Base-by-base conservation (phyloP, 164 flowering plant species). In the Nymphaea thermarum region DNA sequence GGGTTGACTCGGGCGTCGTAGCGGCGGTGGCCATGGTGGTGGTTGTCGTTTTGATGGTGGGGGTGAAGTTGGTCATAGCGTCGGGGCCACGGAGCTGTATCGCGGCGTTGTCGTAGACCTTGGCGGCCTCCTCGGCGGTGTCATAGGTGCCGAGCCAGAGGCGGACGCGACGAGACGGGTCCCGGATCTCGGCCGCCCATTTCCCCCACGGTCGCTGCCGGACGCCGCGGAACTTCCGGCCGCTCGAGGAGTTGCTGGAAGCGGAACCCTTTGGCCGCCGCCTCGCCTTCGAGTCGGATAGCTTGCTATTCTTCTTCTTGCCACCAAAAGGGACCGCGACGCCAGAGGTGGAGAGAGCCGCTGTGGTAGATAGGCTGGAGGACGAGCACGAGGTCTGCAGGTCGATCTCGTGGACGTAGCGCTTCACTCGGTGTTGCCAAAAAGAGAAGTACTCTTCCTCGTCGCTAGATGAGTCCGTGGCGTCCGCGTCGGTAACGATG, bases 111-210 rank as follows among this genome's bases (percentile, higher is more conserved):
- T 93, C 98, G 53, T 93, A 93, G 0, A 89, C 97, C 79, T 75
- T 80, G 0, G 97, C 98, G 0, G 98, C 98, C 65, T 93, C 95
- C 64, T 92, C 98, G 0, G 96, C 98, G 0, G 98, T 92, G 47
- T 87, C 82, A 67, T 71, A 93, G 0, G 98, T 93, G 0, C 98
- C 98, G 8, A 93, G 74, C 98, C 98, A 93, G 0, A 90, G 70
- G 70, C 98, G 81, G 0, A 80, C 82, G 0, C 87, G 84, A 6
- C 80, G 44, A 3, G 76, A 71, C 5, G 96, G 96, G 78, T 93
- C 98, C 44, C 98, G 77, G 64, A 93, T 93, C 83, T 93, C 98
- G 0, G 98, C 96, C 6, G 98, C 98, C 96, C 95, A 93, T 70
- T 93, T 93, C 0, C 97, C 98, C 97, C 98, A 93, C 2, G 92